Evolutionary conservation across 352 stramenopile genomes (phyloP), one percentile per base, ranked within the genome.

Genomic region (Plasmopara viticola): DNA sequence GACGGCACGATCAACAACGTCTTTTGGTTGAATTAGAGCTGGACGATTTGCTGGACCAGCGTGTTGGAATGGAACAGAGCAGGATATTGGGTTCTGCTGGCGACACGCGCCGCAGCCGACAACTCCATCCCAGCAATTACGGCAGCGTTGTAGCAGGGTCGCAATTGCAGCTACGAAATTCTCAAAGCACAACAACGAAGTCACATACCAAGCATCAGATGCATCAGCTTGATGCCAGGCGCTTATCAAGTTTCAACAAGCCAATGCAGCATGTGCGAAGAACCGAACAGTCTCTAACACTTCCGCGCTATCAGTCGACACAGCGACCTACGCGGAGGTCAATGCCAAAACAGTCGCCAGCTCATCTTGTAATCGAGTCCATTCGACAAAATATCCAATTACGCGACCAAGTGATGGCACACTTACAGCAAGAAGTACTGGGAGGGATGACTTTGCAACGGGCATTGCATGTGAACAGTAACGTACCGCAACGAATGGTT

Each of bases 21-120:
- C 65, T 88, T 33, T 59, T 88, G 48, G 73, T 88, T 4, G 78
- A 88, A 52, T 53, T 88, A 17, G 78, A 88, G 48, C 64, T 86
- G 14, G 69, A 86, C 48, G 77, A 84, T 45, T 65, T 68, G 28
- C 30, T 78, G 33, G 58, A 70, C 20, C 56, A 65, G 54, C 51
- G 53, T 35, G 28, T 49, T 12, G 48, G 29, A 9, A 47, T 49
- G 17, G 39, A 53, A 14, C 41, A 62, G 9, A 53, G 18, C 28
- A 53, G 35, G 17, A 57, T 40, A 51, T 42, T 44, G n/a, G 40
- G 17, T 5, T 41, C 48, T n/a, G 31, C 30, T 15, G 34, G 14
- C 6, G 50, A 43, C 35, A 14, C 25, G 45, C 29, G 13, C 35
- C 34, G 47, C n/a, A 41, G 33, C 28, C 55, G 56, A 15, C 44